A percentile compares a stretch with the other conserved stretches of the same genome.
phyloP scores from a whole-genome alignment of 805 yeast species.

The Myxozyma monticola region DNA sequence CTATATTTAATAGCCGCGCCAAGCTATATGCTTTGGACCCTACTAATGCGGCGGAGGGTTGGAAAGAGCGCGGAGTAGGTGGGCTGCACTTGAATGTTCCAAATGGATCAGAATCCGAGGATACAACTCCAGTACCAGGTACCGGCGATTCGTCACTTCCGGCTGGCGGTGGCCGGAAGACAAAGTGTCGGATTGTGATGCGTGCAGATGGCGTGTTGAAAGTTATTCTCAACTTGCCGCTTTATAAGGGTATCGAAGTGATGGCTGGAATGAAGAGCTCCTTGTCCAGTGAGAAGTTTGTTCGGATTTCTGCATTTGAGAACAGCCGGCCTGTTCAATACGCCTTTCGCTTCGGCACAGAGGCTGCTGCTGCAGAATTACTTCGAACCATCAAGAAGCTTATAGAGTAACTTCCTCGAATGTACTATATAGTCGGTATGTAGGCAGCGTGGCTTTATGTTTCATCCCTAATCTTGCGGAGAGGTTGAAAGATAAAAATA shows the following conservation, averaged over 20 bases:
- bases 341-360: conserved; percentile 62
- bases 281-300: conserved; percentile 75
- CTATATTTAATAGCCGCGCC: conserved; percentile 67
- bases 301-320: conserved; percentile 70
- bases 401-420: not conserved
- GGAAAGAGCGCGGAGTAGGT: conserved; percentile 97
- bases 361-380: conserved; percentile 6
- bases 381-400: conserved; percentile 1
- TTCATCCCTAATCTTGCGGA: too few relatives aligned
- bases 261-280: conserved; percentile 85
- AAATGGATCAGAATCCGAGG: conserved; percentile 17
- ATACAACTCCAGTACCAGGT: conserved; percentile 4
- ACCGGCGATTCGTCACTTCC: not conserved
- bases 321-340: conserved; percentile 74
- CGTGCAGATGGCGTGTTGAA: conserved; percentile 83
- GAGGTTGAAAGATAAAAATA: too few relatives aligned
- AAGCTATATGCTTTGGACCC: conserved; percentile 76
- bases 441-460: too few relatives aligned
- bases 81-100: conserved; percentile 70
- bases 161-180: not conserved
- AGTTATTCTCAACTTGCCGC: conserved; percentile 75
- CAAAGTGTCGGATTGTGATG: conserved; percentile 75
- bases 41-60: conserved; percentile 61
- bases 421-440: too few relatives aligned
- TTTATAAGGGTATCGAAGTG: conserved; percentile 54